Evolutionary conservation across 2,329 filamentous ascomycete species (phyloP).

Genomic region (Aspergillus sp.): DNA sequence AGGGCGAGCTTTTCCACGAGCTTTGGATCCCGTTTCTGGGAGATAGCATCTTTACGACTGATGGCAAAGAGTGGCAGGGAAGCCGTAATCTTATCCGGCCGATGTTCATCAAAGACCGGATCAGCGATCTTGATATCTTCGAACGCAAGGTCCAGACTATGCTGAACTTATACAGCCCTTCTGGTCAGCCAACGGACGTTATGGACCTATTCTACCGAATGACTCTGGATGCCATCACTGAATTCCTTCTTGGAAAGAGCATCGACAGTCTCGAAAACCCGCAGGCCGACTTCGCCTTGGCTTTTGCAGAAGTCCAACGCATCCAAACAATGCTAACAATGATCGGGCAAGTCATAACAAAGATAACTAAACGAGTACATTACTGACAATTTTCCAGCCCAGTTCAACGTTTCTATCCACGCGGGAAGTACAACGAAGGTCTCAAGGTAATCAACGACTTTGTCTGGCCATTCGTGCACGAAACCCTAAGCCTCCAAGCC

Average conservation of each 20-base stretch:
- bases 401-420: slow-evolving; percentile 2
- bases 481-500: neutral
- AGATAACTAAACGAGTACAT: too few relatives aligned
- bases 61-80: slow-evolving; percentile 3
- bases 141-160: slow-evolving; percentile 2
- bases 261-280: slow-evolving; percentile 8
- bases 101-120: slow-evolving; percentile 4
- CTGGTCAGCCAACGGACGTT: neutral
- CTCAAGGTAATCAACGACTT: slow-evolving; percentile 7
- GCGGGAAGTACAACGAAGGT: neutral
- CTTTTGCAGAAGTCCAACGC: slow-evolving; percentile 4
- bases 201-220: slow-evolving; percentile 9
- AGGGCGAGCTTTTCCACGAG: slow-evolving; percentile 5
- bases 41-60: neutral
- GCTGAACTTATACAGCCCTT: slow-evolving; percentile 4
- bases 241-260: slow-evolving; percentile 3
- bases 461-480: slow-evolving; percentile 6
- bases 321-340: slow-evolving; percentile 6
- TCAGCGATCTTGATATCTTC: slow-evolving; percentile 8
- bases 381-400: neutral
- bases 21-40: slow-evolving; percentile 1
- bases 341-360: neutral
- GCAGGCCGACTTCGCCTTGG: slow-evolving; percentile 3
- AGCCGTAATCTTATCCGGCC: slow-evolving; percentile 5
- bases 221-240: slow-evolving; percentile 7